phyloP scores from a whole-genome alignment of 805 yeast genomes.

The Scheffersomyces lignosus region DNA sequence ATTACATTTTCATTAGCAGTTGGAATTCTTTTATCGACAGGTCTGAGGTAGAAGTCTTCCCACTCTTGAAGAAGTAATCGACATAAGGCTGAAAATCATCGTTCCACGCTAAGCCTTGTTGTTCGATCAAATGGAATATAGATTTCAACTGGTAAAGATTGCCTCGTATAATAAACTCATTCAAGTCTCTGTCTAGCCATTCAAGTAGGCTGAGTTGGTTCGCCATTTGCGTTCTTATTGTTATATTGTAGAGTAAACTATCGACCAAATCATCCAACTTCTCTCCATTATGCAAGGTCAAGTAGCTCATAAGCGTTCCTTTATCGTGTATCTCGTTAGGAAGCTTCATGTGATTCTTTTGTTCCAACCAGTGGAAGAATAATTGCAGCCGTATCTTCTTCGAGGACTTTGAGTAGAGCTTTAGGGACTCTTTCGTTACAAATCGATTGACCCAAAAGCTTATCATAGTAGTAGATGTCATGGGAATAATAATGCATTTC shows the following conservation, averaged over 20 bases:
- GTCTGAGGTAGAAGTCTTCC: no score
- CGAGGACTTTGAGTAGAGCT: neutral
- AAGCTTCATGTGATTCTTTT: neutral
- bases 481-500: conserved; percentile 27
- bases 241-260: conserved; percentile 59
- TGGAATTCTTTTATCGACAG: no score
- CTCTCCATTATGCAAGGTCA: conserved; percentile 5
- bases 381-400: neutral
- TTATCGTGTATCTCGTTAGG: neutral
- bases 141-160: conserved; percentile 18
- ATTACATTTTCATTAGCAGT: no score
- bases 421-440: conserved; percentile 14
- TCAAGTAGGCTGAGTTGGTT: conserved; percentile 19
- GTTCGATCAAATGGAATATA: conserved; percentile 12
- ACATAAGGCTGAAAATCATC: conserved; percentile 6
- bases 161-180: conserved; percentile 21
- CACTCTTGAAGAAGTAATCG: conserved; percentile 1
- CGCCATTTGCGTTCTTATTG: conserved; percentile 42
- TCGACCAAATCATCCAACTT: conserved; percentile 71
- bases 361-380: neutral
- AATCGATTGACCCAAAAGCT: conserved; percentile 40
- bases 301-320: neutral
- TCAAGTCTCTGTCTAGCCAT: conserved; percentile 19
- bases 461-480: conserved; percentile 37
- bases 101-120: conserved; percentile 11